Evolutionary conservation across 176 grass and related monocot genomes (phyloP).

Genomic region (Triticum urartu): DNA sequence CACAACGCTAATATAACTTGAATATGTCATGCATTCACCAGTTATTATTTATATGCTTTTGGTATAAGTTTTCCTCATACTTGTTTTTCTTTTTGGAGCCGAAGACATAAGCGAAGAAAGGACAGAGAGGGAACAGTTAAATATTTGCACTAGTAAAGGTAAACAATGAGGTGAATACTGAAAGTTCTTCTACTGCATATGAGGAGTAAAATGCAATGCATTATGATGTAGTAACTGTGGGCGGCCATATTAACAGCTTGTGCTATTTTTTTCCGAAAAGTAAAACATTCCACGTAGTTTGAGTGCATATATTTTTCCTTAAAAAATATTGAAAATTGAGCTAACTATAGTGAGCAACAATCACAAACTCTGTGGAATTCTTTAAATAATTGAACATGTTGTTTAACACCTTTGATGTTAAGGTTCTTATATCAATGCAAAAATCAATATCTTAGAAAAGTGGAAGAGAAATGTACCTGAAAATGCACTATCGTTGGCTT

Average conservation of each 20-base stretch:
- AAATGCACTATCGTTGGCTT: conserved; percentile 80
- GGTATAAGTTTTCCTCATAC: not conserved
- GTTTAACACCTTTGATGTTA: not conserved
- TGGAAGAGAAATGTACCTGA: conserved; percentile 54
- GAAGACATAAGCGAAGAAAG: not conserved
- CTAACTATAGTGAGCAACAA: not conserved
- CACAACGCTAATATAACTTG: not conserved
- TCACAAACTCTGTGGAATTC: not conserved
- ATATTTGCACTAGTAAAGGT: not conserved
- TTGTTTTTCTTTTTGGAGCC: not conserved
- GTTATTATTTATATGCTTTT: not conserved
- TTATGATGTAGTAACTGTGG: not conserved
- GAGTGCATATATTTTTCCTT: not conserved
- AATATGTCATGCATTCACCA: not conserved
- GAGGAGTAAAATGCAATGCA: conserved; percentile 24
- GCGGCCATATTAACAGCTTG: not conserved
- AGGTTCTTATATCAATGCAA: not conserved
- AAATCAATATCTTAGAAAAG: not conserved
- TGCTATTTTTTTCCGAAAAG: not conserved
- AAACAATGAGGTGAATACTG: conserved; percentile 1
- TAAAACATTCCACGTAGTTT: not conserved
- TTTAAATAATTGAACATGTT: not conserved
- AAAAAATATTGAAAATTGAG: not conserved
- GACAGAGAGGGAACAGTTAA: not conserved
- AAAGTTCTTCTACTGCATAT: not conserved